phyloP scores from a whole-genome alignment of 1,139 yeast genomes.

The Suhomyces terraborum region DNA sequence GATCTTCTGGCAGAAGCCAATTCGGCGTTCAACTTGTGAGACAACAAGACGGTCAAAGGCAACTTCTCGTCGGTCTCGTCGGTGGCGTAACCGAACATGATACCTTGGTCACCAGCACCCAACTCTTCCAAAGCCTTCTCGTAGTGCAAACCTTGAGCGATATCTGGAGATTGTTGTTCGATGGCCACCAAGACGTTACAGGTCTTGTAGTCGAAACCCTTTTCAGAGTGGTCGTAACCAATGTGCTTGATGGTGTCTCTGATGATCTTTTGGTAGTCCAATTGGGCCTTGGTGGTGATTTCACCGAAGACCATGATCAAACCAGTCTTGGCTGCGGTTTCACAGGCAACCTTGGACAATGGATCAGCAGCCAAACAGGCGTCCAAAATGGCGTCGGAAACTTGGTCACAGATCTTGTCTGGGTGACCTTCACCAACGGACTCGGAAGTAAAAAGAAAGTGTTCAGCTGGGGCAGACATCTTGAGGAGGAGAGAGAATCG shows the following conservation, averaged over 20 bases:
- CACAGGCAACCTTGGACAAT: conserved; percentile 98
- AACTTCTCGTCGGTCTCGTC: conserved; percentile 97
- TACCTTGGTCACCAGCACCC: conserved; percentile 99
- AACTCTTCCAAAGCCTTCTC: conserved; percentile 95
- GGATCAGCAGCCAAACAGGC: conserved; percentile 97
- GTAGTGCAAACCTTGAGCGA: conserved; percentile 98
- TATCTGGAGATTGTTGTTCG: conserved; percentile 99
- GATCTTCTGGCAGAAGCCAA: conserved; percentile 97
- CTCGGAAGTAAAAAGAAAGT: conserved; percentile 88
- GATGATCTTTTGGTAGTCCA: conserved; percentile 95
- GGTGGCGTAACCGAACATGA: conserved; percentile 99
- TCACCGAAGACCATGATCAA: conserved; percentile 99
- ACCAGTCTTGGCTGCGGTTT: conserved; percentile 98
- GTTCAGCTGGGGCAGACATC: conserved; percentile 29
- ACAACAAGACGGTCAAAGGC: conserved; percentile 90
- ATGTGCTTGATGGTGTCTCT: conserved; percentile 98
- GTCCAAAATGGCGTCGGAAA: conserved; percentile 95
- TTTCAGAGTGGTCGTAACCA: conserved; percentile 94
- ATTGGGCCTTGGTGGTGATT: conserved; percentile 92
- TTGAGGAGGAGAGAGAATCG: conserved; percentile 2
- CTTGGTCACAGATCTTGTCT: conserved; percentile 99
- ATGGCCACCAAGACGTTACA: conserved; percentile 98
- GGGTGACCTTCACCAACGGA: conserved; percentile 99
- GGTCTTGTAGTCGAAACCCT: conserved; percentile 99
- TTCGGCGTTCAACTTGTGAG: conserved; percentile 96